Conservation (phyloP, 2,329 filamentous ascomycete species). For the Erysiphe pulchra region DNA sequence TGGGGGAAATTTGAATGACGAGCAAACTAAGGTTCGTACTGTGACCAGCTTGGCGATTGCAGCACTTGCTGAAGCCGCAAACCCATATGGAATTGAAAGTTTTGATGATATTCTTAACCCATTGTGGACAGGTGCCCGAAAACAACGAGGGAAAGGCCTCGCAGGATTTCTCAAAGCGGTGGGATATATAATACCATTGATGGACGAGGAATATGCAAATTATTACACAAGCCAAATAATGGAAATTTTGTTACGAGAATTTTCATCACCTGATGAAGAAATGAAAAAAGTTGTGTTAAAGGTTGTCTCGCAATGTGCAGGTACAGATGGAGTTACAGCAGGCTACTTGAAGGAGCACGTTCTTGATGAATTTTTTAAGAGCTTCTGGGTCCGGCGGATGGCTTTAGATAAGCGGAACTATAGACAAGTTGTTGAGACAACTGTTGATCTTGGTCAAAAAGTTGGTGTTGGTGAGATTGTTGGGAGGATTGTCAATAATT, state of each 20-base stretch:
- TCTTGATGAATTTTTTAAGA: conserved; percentile 90
- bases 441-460: conserved; percentile 88
- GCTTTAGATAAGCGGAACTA: conserved; percentile 95
- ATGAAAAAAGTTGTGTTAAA: conserved; percentile 99
- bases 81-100: conserved; percentile 96
- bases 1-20: conserved; percentile 82
- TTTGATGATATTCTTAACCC: conserved; percentile 96
- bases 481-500: conserved; percentile 74
- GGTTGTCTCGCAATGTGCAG: conserved; percentile 85
- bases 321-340: conserved; percentile 82
- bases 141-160: conserved; percentile 87
- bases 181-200: conserved; percentile 90
- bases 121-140: conserved; percentile 67
- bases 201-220: conserved; percentile 98
- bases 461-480: conserved; percentile 93
- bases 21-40: conserved; percentile 92
- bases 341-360: conserved; percentile 90
- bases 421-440: conserved; percentile 91
- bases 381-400: conserved; percentile 95
- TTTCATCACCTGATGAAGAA: conserved; percentile 90
- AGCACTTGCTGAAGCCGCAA: conserved; percentile 81
- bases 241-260: conserved; percentile 90
- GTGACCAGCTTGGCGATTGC: conserved; percentile 90
- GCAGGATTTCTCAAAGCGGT: conserved; percentile 94
- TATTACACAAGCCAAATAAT: conserved; percentile 98